These are phyloP conservation scores for Eimeria necatrix DNA, from an alignment of 169 alveolate species.

Conservation along the genomic window DNA sequence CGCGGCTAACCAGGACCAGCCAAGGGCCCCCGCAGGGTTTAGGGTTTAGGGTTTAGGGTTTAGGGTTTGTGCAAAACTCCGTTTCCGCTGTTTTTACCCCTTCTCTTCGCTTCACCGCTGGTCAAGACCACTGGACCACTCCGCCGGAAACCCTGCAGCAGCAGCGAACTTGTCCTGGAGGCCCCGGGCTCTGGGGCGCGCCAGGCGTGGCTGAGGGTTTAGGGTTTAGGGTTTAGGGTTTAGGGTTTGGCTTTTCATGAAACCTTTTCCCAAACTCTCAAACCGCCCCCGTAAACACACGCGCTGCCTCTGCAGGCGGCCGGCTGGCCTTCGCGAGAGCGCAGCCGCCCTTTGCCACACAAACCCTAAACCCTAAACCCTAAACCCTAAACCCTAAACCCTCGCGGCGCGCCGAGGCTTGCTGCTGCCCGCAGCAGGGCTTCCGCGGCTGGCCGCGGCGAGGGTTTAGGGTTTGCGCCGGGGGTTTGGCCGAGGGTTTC, in stretches of 20 bases:
- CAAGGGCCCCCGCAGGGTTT: neutral
- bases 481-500: too few species aligned
- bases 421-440: neutral
- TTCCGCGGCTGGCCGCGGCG: neutral
- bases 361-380: slow-evolving; percentile 44
- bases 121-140: neutral
- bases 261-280: neutral
- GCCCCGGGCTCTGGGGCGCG: slow-evolving; percentile 28
- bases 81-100: neutral
- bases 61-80: neutral
- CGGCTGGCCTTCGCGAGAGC: neutral
- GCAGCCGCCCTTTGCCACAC: neutral
- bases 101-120: neutral
- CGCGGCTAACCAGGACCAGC: slow-evolving; percentile 36
- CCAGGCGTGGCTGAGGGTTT: neutral
- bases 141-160: neutral
- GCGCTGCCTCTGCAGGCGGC: neutral
- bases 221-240: slow-evolving; percentile 1
- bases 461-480: neutral
- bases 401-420: neutral
- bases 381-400: neutral
- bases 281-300: neutral
- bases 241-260: neutral
- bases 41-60: slow-evolving; percentile 33
- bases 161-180: slow-evolving; percentile 15